These are phyloP conservation scores for Ogataea trehalophila DNA, from an alignment of 805 yeast genomes.

Conservation along the genomic window DNA sequence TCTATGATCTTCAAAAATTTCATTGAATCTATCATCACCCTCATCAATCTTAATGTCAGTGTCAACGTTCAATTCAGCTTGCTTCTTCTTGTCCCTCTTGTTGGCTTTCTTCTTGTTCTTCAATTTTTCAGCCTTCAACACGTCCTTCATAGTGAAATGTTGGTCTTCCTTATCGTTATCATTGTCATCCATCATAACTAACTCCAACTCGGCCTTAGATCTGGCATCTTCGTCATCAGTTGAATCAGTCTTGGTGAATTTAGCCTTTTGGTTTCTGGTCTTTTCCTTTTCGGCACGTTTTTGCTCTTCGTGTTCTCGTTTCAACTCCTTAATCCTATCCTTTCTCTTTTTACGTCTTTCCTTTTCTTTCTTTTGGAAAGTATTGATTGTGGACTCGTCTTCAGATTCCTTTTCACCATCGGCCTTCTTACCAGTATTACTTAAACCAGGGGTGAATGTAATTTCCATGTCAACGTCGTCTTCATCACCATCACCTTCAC, in stretches of 20 bases:
- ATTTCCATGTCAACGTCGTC: conserved; percentile 89
- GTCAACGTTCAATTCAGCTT: conserved; percentile 37
- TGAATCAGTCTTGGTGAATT: conserved; percentile 21
- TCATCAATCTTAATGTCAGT: conserved; percentile 58
- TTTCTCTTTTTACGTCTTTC: conserved; percentile 86
- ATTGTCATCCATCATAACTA: conserved; percentile 53
- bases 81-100: conserved; percentile 46
- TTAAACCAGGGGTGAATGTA: conserved; percentile 86
- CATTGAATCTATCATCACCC: conserved; percentile 80
- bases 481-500: conserved; percentile 36
- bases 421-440: conserved; percentile 35
- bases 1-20: conserved; percentile 77
- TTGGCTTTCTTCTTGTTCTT: conserved; percentile 46
- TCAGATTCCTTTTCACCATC: conserved; percentile 40
- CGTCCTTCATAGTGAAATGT: conserved; percentile 78
- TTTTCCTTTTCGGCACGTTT: conserved; percentile 37
- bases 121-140: conserved; percentile 67
- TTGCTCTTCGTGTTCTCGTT: conserved; percentile 47
- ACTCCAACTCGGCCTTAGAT: conserved; percentile 67
- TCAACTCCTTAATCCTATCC: conserved; percentile 63
- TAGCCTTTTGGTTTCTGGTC: conserved; percentile 18
- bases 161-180: conserved; percentile 46
- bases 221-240: conserved; percentile 34
- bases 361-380: conserved; percentile 80
- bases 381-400: conserved; percentile 66